Evolutionary conservation across 2,329 filamentous ascomycete genomes (phyloP), one percentile per base, ranked within the genome.

Genomic region (Phaeophleospora eucalypticola): DNA sequence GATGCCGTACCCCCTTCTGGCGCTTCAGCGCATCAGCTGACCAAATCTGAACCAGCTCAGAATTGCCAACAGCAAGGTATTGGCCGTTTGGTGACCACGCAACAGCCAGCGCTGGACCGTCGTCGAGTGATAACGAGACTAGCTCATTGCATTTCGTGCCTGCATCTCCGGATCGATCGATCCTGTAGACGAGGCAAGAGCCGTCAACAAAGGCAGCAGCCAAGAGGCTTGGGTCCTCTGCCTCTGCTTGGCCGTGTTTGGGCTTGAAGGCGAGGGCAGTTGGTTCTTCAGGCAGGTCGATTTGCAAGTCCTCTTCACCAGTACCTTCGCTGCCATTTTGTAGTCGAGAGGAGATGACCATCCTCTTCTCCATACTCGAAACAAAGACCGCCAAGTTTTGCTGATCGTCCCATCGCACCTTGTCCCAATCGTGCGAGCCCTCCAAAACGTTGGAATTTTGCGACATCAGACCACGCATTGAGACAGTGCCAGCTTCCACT

Each of bases 11-110:
- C 2, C 52, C 49, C 16, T 56, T 54, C 15, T 51, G 48, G 9
- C 54, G 53, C 8, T 43, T 40, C 14, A 60, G 51, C 7, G 52
- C 46, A 15, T 62, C 59, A 7, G 53, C 48, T 14, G 59, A 51
- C 72, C 72, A 76, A n/a, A 76, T 61, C 4, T 69, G 69, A 9
- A 75, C 64, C 4, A 67, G 61, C 47, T 73, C 69, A 4, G 64
- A 65, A 2, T 70, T 69, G 6, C 67, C 71, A 15, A 70, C 68
- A 8, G 73, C 73, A 6, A 76, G 58, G 24, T 71, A 59, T 3
- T 51, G 53, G 9, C 71, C 70, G 41, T 70, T 63, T 2, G 71
- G 69, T 1, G 71, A 72, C 60, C 73, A 76, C 1, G 70, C 63
- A 4, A 74, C 58, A 17, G 69, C 68, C 32, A 69, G 61, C 0